A percentile compares a stretch with the other conserved stretches of the same genome.
phyloP scores from a whole-genome alignment of 768 basidiomycete species.

The Xanthoconium purpureum region DNA sequence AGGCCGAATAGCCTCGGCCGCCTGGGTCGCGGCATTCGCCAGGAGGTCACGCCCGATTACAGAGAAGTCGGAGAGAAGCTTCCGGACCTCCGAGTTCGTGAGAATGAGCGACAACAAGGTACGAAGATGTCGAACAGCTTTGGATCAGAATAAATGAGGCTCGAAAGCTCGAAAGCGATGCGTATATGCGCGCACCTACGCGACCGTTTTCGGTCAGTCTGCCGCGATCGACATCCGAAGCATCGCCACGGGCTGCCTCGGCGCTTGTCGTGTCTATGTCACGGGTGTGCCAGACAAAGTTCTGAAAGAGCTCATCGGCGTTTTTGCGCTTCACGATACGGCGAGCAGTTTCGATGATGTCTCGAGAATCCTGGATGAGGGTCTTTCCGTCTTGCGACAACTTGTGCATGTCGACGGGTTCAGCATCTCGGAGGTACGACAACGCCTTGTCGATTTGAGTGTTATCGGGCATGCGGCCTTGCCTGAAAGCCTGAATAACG shows the following conservation, averaged over 20 bases:
- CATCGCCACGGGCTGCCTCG: conserved; percentile 41
- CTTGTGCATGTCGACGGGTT: conserved; percentile 58
- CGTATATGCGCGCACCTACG: conserved; percentile 44
- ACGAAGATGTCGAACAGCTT: conserved; percentile 82
- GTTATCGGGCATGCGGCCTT: conserved; percentile 78
- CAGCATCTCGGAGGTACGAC: conserved; percentile 56
- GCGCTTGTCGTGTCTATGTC: conserved; percentile 39
- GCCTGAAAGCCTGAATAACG: conserved; percentile 75
- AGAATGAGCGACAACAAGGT: conserved; percentile 82
- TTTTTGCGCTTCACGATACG: conserved; percentile 82
- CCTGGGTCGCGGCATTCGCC: conserved; percentile 67
- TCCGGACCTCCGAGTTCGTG: conserved; percentile 92
- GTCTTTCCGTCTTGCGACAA: conserved; percentile 76
- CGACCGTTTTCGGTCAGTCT: conserved; percentile 58
- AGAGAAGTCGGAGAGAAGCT: conserved; percentile 77
- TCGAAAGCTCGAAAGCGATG: background rate
- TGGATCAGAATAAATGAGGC: conserved; percentile 11
- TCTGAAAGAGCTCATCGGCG: conserved; percentile 86
- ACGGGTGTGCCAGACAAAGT: conserved; percentile 80
- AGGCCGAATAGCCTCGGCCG: conserved; percentile 68
- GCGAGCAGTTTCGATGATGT: conserved; percentile 74
- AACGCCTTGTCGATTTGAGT: conserved; percentile 73
- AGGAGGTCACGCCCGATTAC: conserved; percentile 82
- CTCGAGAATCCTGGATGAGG: conserved; percentile 72
- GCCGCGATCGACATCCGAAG: conserved; percentile 49